Base-by-base conservation (phyloP, 2,329 filamentous ascomycete genomes). In the Tolypocladium cylindrosporum region DNA sequence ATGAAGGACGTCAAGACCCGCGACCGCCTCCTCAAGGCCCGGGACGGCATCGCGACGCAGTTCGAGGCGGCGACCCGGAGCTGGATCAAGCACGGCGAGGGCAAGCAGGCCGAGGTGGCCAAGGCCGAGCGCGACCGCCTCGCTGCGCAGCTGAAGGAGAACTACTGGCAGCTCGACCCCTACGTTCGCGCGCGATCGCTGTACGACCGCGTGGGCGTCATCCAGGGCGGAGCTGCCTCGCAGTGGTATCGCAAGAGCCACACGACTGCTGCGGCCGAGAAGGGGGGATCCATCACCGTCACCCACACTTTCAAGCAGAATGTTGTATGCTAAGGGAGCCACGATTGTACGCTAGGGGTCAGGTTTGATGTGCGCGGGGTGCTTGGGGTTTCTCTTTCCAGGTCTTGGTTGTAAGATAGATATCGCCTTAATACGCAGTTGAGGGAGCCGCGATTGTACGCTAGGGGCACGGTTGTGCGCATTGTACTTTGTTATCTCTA, bases 91-190 rank as follows among this genome's bases (percentile, higher is more conserved):
- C 64, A 66, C 8, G 62, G 66, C 4, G 64, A 80, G 59, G 74
- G 74, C 51, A 74, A 69, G 31, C 61, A 81, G 62, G 74, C 74
- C 55, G 72, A 74, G 27, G 70, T 75, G 8, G 69, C 83, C 56
- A 81, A 83, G 68, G 74, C 75, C 54, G 81, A 83, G 70, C 79
- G 91, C 57, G 76, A 83, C 41, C 73, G 76, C 2, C 66, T 94
- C 37, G 86, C 89, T 2, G 78, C 78, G 55, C 74, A 82, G 61
- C 69, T 97, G 64, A 80, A 80, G 61, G 79, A 81, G 54, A 89
- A 89, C 64, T 99, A 97, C 75, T 99, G 94, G 93, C 79, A 81
- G 48, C 72, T 97, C 56, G 94, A 99, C 73, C 91, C 91, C 0
- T 96, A 93, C 70, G 70, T 97, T 37, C 80, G 94, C 43, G 90